Percentiles rank a stretch among this genome's conserved stretches.
These are phyloP conservation scores for Boletus semigastroideus DNA, from an alignment of 1,284 basidiomycete species.

Conservation along the genomic window DNA sequence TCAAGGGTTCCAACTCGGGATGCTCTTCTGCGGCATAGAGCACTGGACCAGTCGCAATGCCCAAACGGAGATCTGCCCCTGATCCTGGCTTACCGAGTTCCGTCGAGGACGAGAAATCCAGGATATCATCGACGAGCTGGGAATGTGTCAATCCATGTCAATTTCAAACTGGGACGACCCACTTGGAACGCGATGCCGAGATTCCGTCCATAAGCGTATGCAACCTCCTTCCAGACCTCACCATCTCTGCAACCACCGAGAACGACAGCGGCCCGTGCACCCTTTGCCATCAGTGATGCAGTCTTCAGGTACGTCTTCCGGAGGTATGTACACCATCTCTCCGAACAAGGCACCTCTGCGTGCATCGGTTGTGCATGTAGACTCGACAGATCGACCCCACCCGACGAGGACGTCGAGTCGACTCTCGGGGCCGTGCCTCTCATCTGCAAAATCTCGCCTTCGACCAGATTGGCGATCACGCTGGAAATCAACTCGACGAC, in stretches of 20 bases:
- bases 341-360: slow-evolving; percentile 24
- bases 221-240: slow-evolving; percentile 88
- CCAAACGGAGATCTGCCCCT: slow-evolving; percentile 84
- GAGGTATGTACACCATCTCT: slow-evolving; percentile 86
- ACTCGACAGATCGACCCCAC: slow-evolving; percentile 20
- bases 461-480: slow-evolving; percentile 93
- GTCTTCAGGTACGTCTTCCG: slow-evolving; percentile 97
- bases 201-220: slow-evolving; percentile 90
- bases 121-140: slow-evolving; percentile 90
- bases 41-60: slow-evolving; percentile 89
- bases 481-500: slow-evolving; percentile 93
- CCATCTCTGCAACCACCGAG: slow-evolving; percentile 84
- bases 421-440: slow-evolving; percentile 35
- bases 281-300: slow-evolving; percentile 94
- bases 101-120: slow-evolving; percentile 75
- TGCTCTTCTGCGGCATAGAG: slow-evolving; percentile 95
- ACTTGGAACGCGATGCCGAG: slow-evolving; percentile 96
- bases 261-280: slow-evolving; percentile 84
- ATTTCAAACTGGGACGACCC: slow-evolving; percentile 27
- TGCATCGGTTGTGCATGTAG: slow-evolving; percentile 22
- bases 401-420: background rate
- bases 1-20: slow-evolving; percentile 79
- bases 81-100: slow-evolving; percentile 79
- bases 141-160: slow-evolving; percentile 3
- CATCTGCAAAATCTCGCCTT: slow-evolving; percentile 95